These are phyloP conservation scores for Astragalus membranaceus DNA, from an alignment of 306 rosid genomes.

Conservation along the genomic window DNA sequence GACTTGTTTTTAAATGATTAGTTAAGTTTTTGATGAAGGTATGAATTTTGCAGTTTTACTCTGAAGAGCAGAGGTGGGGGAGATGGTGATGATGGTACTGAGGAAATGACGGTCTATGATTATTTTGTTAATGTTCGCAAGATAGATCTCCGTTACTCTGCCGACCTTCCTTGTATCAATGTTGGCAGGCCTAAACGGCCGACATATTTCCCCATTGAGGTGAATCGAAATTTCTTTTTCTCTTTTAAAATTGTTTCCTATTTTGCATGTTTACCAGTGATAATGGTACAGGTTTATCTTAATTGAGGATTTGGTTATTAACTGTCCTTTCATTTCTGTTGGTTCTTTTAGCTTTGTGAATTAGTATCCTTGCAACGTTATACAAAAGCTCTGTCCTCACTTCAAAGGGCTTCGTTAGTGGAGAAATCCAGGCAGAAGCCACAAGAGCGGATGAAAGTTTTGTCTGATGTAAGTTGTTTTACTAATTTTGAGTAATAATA, in stretches of 20 bases:
- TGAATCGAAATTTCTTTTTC: slow-evolving; percentile 17
- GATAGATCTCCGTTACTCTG: slow-evolving; percentile 63
- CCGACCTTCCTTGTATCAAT: slow-evolving; percentile 76
- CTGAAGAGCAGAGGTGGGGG: slow-evolving; percentile 43
- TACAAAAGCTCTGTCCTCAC: slow-evolving; percentile 69
- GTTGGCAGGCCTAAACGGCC: slow-evolving; percentile 96
- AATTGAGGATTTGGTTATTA: neutral
- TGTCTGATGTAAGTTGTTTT: slow-evolving; percentile 55
- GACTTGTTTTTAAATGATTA: neutral
- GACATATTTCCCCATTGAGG: slow-evolving; percentile 85
- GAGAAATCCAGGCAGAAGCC: slow-evolving; percentile 97
- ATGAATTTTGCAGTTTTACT: slow-evolving; percentile 46
- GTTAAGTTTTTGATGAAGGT: neutral
- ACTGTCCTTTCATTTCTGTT: neutral
- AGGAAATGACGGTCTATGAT: slow-evolving; percentile 74
- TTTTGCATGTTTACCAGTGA: neutral
- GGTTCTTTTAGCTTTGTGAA: slow-evolving; percentile 51
- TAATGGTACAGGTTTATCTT: neutral
- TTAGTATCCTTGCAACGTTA: slow-evolving; percentile 83
- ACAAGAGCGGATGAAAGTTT: slow-evolving; percentile 75
- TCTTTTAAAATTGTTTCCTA: neutral
- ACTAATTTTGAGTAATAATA: neutral
- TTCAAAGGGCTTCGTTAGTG: slow-evolving; percentile 82
- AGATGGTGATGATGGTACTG: slow-evolving; percentile 31
- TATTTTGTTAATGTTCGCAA: slow-evolving; percentile 65